Conservation (phyloP, 2,329 filamentous ascomycete species). For the Canariomyces notabilis region DNA sequence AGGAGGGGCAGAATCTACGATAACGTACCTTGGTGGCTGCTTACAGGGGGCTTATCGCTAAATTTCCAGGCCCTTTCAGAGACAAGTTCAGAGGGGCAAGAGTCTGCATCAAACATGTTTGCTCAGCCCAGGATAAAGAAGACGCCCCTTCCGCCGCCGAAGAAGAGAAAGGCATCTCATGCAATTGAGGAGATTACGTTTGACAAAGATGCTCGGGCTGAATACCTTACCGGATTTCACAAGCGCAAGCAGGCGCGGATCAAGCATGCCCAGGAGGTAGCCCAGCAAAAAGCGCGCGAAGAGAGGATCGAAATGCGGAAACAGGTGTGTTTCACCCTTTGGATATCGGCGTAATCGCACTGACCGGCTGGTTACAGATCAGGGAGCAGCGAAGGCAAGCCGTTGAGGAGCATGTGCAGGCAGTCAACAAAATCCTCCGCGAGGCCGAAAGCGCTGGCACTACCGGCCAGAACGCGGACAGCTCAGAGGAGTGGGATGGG, state of each 20-base stretch:
- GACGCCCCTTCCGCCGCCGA: slow-evolving; percentile 52
- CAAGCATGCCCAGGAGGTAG: slow-evolving; percentile 79
- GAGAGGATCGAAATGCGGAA: slow-evolving; percentile 70
- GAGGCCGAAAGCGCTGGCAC: slow-evolving; percentile 51
- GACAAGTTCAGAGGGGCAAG: not conserved
- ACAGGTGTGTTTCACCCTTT: slow-evolving; percentile 48
- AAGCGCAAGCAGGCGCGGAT: slow-evolving; percentile 86
- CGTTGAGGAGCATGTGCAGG: slow-evolving; percentile 73
- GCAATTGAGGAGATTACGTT: slow-evolving; percentile 78
- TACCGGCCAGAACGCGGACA: slow-evolving; percentile 34
- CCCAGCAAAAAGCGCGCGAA: slow-evolving; percentile 68
- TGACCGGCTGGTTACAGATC: slow-evolving; percentile 48
- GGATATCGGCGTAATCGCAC: not conserved
- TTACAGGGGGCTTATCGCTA: slow-evolving; percentile 8
- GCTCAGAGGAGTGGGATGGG: slow-evolving; percentile 59
- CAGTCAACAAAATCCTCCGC: slow-evolving; percentile 65
- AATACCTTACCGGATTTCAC: slow-evolving; percentile 93
- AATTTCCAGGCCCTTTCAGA: slow-evolving; percentile 15
- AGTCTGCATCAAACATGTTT: slow-evolving; percentile 39
- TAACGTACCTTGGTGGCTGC: not conserved
- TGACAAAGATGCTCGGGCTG: slow-evolving; percentile 70
- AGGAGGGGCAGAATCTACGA: slow-evolving; percentile 2
- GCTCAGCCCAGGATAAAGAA: slow-evolving; percentile 56
- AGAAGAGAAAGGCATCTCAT: slow-evolving; percentile 58
- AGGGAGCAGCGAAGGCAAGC: slow-evolving; percentile 78